phyloP scores from a whole-genome alignment of 768 basidiomycete species.

The Ramaria sp. region DNA sequence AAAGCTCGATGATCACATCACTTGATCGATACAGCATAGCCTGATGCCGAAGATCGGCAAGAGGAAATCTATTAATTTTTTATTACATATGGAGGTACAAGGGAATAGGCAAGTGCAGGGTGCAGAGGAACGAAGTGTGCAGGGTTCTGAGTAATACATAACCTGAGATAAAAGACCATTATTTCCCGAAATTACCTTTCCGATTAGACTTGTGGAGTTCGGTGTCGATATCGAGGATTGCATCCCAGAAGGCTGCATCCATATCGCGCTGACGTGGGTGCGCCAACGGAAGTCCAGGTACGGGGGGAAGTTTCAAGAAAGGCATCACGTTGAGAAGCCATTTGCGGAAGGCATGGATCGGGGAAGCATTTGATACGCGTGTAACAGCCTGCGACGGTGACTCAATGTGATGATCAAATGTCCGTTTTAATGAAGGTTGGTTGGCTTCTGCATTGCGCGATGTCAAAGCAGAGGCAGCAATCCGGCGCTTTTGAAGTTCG shows the following conservation, averaged over 20 bases:
- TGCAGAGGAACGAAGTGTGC: not conserved
- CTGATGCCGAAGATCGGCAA: not conserved
- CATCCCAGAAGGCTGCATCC: not conserved
- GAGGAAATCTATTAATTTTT: not conserved
- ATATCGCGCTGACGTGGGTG: slow-evolving; percentile 1
- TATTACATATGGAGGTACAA: too few relatives aligned
- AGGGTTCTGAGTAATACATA: not conserved
- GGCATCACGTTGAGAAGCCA: slow-evolving; percentile 1
- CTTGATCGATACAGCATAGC: too few relatives aligned
- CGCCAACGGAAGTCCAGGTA: not conserved
- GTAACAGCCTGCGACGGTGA: not conserved
- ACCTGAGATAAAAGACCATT: not conserved
- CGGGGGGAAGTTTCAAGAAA: not conserved
- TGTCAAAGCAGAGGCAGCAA: not conserved
- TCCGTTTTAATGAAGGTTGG: not conserved
- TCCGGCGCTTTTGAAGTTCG: slow-evolving; percentile 3
- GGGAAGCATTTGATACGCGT: not conserved
- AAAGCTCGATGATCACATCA: too few relatives aligned
- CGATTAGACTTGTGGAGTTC: not conserved
- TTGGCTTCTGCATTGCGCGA: not conserved
- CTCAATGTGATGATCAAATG: not conserved
- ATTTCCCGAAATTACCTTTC: not conserved
- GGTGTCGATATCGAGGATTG: slow-evolving; percentile 2
- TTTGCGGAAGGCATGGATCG: slow-evolving; percentile 2
- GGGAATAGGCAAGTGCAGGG: not conserved